Base-by-base conservation (phyloP, 352 stramenopile species). In the Globisporangium paroecandrum region DNA sequence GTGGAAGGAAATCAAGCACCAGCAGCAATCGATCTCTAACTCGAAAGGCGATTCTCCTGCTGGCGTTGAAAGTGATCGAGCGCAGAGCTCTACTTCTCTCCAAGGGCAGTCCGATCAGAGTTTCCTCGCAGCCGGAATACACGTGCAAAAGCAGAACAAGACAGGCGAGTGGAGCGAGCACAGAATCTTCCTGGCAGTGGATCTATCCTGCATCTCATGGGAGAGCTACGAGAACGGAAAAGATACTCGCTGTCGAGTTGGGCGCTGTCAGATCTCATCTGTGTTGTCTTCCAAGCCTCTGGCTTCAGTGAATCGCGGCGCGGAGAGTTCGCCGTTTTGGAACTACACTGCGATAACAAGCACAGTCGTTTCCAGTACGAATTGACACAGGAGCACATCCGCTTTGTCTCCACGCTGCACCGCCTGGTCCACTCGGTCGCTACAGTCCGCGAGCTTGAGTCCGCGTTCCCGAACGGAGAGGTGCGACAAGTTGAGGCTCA, bases 201-300 rank as follows among this genome's bases (percentile, higher is more conserved):
- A 58, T 41, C n/a, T n/a, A 10, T 38, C 65, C 13, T 47, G 25
- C 20, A 51, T 70, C 24, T 70, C 65, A 22, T 70, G 65, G 65
- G 58, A 70, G 10, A 58, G 58, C 15, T 51, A 59, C 15, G 49
- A 59, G 34, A 66, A 47, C 29, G 38, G 24, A 66, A 63, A 20
- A 32, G 65, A 0, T 70, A 66, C 46, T 59, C 65, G 25, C 58
- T 70, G 13, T 69, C 54, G 61, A 76, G 15, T 70, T 71, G 67
- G 57, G 64, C 27, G 51, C 38, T 36, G 18, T 69, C 36, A 4
- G 58, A 70, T 34, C 34, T 70, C 58, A 70, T 59, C 3, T 58
- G 58, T 22, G 65, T 60, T 3, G 15, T 58, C 22, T 70, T 70
- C 27, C 49, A 70, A 36, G 25, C 27, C 34, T 38, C 15, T 10